Percentiles rank a stretch among this genome's conserved stretches.
Conservation (phyloP, 805 yeast species). For the Saturnispora kantuleensis region DNA sequence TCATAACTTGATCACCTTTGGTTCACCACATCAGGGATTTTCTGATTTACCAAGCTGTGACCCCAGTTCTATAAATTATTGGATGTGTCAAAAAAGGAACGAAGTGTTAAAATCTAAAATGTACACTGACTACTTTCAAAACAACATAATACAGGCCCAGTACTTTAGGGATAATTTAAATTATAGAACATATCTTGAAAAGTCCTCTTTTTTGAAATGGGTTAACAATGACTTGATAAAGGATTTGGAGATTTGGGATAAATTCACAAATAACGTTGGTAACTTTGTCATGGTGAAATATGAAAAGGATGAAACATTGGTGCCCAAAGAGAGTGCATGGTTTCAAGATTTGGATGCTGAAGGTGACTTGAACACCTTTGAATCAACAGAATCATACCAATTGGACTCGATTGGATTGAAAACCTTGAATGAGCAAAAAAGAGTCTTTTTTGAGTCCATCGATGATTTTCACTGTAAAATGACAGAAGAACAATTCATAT, state of each 20-base stretch:
- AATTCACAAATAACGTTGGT: slow-evolving; percentile 33
- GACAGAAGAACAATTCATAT: slow-evolving; percentile 38
- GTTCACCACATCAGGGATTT: slow-evolving; percentile 75
- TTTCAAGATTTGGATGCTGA: slow-evolving; percentile 43
- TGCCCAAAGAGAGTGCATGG: slow-evolving; percentile 66
- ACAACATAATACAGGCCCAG: slow-evolving; percentile 57
- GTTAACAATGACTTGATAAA: slow-evolving; percentile 50
- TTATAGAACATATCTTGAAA: slow-evolving; percentile 42
- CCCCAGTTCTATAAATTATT: slow-evolving; percentile 29
- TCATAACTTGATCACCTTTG: slow-evolving; percentile 56
- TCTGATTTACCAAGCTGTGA: slow-evolving; percentile 57
- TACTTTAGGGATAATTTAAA: slow-evolving; percentile 53
- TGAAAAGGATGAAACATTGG: slow-evolving; percentile 52
- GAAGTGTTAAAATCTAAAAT: slow-evolving; percentile 46
- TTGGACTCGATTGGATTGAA: slow-evolving; percentile 53
- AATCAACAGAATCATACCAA: slow-evolving; percentile 39
- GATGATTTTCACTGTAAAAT: slow-evolving; percentile 60
- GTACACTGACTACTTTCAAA: slow-evolving; percentile 49
- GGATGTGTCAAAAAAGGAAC: slow-evolving; percentile 52
- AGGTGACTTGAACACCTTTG: slow-evolving; percentile 35
- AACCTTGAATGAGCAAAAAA: slow-evolving; percentile 32
- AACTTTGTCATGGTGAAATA: slow-evolving; percentile 53
- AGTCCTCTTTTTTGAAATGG: slow-evolving; percentile 52
- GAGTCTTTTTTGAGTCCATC: slow-evolving; percentile 39
- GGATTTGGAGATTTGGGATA: slow-evolving; percentile 29